phyloP scores from a whole-genome alignment of 805 yeast genomes.

The Soucietia sequanensis region DNA sequence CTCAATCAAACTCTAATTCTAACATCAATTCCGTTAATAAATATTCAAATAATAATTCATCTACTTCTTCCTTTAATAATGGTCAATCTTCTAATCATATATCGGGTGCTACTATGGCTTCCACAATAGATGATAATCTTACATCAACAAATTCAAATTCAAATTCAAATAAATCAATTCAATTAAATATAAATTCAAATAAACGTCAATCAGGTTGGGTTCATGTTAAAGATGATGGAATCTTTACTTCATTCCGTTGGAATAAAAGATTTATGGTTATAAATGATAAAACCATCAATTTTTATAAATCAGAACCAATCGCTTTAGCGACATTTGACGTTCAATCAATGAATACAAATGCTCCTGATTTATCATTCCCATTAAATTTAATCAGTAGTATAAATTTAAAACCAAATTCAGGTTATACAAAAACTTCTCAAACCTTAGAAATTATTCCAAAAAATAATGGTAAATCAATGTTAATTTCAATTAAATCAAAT shows the following conservation, averaged over 20 bases:
- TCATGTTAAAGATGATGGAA: constrained; percentile 87
- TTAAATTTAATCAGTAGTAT: constrained; percentile 36
- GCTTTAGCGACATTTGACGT: constrained; percentile 21
- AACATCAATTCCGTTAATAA: no score
- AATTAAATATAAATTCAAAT: constrained; percentile 20
- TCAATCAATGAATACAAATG: constrained; percentile 29
- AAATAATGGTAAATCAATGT: constrained; percentile 56
- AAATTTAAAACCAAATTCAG: constrained; percentile 59
- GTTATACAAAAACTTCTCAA: constrained; percentile 41
- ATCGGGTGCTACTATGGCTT: neutral
- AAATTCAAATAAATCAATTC: constrained; percentile 9
- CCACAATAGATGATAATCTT: neutral
- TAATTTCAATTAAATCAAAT: constrained; percentile 73
- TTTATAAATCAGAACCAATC: constrained; percentile 65
- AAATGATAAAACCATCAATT: constrained; percentile 69
- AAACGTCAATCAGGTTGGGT: constrained; percentile 74
- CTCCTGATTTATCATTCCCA: constrained; percentile 39
- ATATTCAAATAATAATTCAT: no score
- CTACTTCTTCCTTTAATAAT: no score
- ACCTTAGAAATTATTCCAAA: constrained; percentile 77
- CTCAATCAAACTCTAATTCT: no score
- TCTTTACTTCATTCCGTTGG: constrained; percentile 83
- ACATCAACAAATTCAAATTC: constrained; percentile 1
- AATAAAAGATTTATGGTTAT: constrained; percentile 81
- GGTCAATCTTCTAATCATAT: no score